Evolutionary conservation across 2,329 filamentous ascomycete genomes (phyloP).

Genomic region (Helotiales sp.): DNA sequence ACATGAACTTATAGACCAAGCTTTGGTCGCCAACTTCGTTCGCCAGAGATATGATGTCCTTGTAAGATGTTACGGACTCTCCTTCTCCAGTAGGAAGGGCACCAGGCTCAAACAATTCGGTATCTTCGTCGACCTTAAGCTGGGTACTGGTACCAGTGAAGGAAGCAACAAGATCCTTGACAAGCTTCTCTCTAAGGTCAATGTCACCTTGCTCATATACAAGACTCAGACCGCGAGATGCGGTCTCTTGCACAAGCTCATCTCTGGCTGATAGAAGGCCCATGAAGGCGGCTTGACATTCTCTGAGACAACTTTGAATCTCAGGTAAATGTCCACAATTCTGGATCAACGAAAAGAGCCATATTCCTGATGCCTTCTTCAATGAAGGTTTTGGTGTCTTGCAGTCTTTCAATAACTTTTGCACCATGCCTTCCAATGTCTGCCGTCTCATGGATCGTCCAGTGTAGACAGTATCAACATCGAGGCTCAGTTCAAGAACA

Average conservation of each 20-base stretch:
- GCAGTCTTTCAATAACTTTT: slow-evolving; percentile 75
- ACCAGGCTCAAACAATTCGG: slow-evolving; percentile 89
- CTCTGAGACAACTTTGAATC: slow-evolving; percentile 71
- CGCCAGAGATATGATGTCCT: slow-evolving; percentile 94
- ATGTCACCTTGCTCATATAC: slow-evolving; percentile 92
- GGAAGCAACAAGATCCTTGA: slow-evolving; percentile 82
- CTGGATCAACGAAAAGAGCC: slow-evolving; percentile 89
- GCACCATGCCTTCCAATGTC: slow-evolving; percentile 45
- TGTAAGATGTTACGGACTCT: slow-evolving; percentile 89
- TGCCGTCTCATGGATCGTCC: slow-evolving; percentile 42
- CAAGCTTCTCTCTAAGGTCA: slow-evolving; percentile 75
- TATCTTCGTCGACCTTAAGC: slow-evolving; percentile 85
- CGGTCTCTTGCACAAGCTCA: slow-evolving; percentile 93
- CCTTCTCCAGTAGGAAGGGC: slow-evolving; percentile 88
- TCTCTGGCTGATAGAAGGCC: slow-evolving; percentile 83
- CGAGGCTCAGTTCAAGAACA: slow-evolving; percentile 71
- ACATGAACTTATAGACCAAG: slow-evolving; percentile 99
- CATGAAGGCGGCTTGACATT: slow-evolving; percentile 87
- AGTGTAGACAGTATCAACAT: slow-evolving; percentile 62
- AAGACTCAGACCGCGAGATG: slow-evolving; percentile 84
- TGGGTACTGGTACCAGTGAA: slow-evolving; percentile 78
- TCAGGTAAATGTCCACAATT: slow-evolving; percentile 79
- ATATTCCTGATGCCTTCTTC: slow-evolving; percentile 90
- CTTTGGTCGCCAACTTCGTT: slow-evolving; percentile 95
- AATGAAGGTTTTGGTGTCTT: slow-evolving; percentile 84